A percentile compares a stretch with the other conserved stretches of the same genome.
phyloP scores from a whole-genome alignment of 2,329 filamentous ascomycete species.

The Alternaria sp. region DNA sequence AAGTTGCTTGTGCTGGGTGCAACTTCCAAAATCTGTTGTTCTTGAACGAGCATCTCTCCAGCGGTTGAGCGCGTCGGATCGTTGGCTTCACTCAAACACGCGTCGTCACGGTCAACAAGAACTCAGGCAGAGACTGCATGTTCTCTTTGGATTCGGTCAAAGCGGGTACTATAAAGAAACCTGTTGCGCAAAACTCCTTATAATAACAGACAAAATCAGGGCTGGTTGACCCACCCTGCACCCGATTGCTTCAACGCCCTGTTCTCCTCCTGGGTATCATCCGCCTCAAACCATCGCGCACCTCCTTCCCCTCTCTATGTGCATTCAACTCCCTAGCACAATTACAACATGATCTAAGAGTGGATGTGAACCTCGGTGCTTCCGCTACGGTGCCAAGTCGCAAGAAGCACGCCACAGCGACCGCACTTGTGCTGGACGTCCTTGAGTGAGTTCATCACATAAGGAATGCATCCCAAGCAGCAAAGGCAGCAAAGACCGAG shows the following conservation, averaged over 20 bases:
- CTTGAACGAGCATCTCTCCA: neutral
- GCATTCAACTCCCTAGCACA: neutral
- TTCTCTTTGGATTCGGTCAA: neutral
- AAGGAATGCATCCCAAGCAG: conserved; percentile 58
- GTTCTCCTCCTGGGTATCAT: conserved; percentile 16
- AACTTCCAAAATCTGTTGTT: neutral
- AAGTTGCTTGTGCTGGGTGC: neutral
- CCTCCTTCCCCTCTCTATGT: neutral
- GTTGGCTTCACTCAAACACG: neutral
- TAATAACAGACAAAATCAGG: neutral
- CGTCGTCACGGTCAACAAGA: neutral
- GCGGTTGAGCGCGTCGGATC: too few species aligned
- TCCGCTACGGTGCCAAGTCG: conserved; percentile 58
- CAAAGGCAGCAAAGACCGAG: conserved; percentile 51
- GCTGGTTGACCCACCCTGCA: neutral
- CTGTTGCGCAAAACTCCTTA: neutral
- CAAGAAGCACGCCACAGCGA: conserved; percentile 54
- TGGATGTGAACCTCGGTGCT: conserved; percentile 54
- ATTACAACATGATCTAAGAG: conserved; percentile 20
- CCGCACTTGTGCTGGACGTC: conserved; percentile 59
- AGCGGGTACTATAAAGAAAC: neutral
- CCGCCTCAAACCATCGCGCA: neutral
- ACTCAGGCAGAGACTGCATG: neutral
- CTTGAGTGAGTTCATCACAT: conserved; percentile 56
- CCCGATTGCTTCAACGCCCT: neutral